Base-by-base conservation (phyloP, 2,329 filamentous ascomycete genomes). In the Penicillium sp. region DNA sequence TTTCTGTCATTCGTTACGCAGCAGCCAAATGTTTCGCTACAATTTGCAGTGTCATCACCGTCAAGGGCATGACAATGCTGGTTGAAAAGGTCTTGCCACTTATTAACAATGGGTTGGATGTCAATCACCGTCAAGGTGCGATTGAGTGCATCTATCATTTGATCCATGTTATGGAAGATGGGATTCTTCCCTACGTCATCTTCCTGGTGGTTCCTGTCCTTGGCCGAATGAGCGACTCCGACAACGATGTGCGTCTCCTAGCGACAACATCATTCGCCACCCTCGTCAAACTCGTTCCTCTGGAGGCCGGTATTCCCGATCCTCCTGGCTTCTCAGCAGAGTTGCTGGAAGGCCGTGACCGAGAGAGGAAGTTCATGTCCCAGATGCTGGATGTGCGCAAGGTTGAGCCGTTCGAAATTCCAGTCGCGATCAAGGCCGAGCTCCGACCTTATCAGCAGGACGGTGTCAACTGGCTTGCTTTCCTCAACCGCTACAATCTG, bases 181-280 rank as follows among this genome's bases (percentile, higher is more conserved):
- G 85, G 37, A 99, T 99, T 54, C 77, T 99, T 31, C 94, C 95
- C 3, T 99, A 99, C 68, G 94, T 99, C 60, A 97, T 99, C 66
- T 99, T 99, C 84, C 84, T 99, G 61, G 95, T 99, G 56, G 95
- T 97, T 13, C 94, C 94, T 15, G 94, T 99, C 4, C 82, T 99
- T 48, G 94, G 94, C 51, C 87, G 94, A 42, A 99, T 99, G 94
- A 97, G 94, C 69, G 94, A 99, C 72, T 96, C 93, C 0, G 93
- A 99, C 70, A 93, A 95, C 60, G 94, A 97, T 69, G 89, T 99
- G 51, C 88, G 94, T 51, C 82, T 97, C 7, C 88, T 99, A 52
- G 91, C 94, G 4, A 99, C 94, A 0, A 99, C 94, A 0, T 95
- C 94, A 1, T 99, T 99, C 69, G 94, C 94, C 2, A 97, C 94